phyloP scores from a whole-genome alignment of 441 rosid genomes.

The Brassica hybrid region DNA sequence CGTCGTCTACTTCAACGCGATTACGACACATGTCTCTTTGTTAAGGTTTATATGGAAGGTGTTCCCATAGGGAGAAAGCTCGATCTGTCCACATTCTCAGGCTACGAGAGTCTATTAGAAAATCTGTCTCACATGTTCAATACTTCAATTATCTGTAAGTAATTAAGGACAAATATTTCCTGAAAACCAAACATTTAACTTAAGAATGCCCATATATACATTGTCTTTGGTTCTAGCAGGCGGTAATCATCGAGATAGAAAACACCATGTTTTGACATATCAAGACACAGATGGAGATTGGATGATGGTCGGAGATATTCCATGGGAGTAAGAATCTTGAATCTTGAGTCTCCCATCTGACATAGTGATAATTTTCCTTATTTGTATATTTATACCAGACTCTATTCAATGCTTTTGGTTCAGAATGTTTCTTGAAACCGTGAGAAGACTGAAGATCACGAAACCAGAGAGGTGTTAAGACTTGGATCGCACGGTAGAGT shows the following conservation, averaged over 20 bases:
- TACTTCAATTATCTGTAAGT: slow-evolving; percentile 53
- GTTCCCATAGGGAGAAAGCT: slow-evolving; percentile 63
- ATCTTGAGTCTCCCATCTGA: slow-evolving; percentile 3
- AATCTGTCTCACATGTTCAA: slow-evolving; percentile 52
- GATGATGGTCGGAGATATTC: slow-evolving; percentile 78
- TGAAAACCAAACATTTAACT: background rate
- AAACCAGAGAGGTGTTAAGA: slow-evolving; percentile 53
- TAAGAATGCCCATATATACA: background rate
- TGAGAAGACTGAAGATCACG: slow-evolving; percentile 63
- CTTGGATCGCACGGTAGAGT: slow-evolving; percentile 17
- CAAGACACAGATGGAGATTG: slow-evolving; percentile 68
- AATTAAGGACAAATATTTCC: background rate
- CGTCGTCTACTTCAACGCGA: slow-evolving; percentile 16
- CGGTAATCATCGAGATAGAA: slow-evolving; percentile 32
- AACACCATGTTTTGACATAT: slow-evolving; percentile 54
- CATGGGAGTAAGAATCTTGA: slow-evolving; percentile 56
- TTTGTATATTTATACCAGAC: background rate
- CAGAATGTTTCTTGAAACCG: slow-evolving; percentile 57
- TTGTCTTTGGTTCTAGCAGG: slow-evolving; percentile 28
- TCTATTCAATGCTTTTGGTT: background rate
- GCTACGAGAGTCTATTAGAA: slow-evolving; percentile 47
- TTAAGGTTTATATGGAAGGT: slow-evolving; percentile 72
- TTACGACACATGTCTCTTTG: slow-evolving; percentile 43
- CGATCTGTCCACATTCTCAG: slow-evolving; percentile 49
- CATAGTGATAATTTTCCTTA: background rate